Base-by-base conservation (phyloP, 306 rosid genomes). In the Senna tora region DNA sequence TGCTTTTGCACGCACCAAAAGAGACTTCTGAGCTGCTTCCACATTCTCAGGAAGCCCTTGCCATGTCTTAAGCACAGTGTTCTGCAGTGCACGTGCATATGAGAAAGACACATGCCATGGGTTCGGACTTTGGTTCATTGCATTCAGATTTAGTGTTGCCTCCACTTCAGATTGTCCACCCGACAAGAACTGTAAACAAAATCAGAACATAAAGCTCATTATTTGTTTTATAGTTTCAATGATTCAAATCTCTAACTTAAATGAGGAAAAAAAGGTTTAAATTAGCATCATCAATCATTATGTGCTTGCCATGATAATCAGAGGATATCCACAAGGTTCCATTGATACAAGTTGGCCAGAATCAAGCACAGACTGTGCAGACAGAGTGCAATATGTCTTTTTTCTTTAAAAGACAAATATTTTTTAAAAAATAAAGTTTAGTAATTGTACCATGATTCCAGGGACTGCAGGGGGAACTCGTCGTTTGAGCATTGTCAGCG, bases 31-130 rank as follows among this genome's bases (percentile, higher is more conserved):
- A 25, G 91, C 99, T 1, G 89, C 90, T 73, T 86, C 93, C 0
- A 84, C 67, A 11, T 89, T 94, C 85, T 91, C 90, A 0, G 97
- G 91, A 47, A 30, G 84, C 65, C 99, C 99, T 76, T 94, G 92
- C 99, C 99, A 94, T 46, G 99, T 78, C 87, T 89, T 94, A 10
- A 94, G 97, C 69, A 94, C 99, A 0, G 89, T 41, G 86, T 94
- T 94, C 75, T 89, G 99, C 74, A 94, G 74, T 11, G 99, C 99
- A 68, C 99, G 96, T 17, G 99, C 99, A 45, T 94, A 94, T 0
- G 99, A 94, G 88, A 94, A 91, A 69, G 99, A 94, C 2, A 94
- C 97, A 16, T 94, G 99, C 99, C 99, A 94, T 14, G 99, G 99
- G 91, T 94, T 94, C 39, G 96, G 93, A 76, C 93, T 89, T 67